A percentile compares a stretch with the other conserved stretches of the same genome.
Evolutionary conservation across 495 filamentous ascomycete species (phyloP).

Genomic region (Tuber calosporum): DNA sequence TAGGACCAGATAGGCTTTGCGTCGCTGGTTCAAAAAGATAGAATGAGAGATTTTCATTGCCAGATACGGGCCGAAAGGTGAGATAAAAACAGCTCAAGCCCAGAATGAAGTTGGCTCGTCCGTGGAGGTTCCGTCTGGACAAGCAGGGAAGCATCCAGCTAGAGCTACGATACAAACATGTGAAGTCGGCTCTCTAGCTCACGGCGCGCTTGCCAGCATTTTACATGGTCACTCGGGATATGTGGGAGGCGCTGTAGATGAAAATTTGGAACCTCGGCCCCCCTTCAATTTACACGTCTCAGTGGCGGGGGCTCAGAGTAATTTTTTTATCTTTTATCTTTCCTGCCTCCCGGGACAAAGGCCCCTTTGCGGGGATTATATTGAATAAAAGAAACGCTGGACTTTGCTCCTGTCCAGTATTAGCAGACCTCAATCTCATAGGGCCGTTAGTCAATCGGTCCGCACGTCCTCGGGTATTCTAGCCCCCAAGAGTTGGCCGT

Average conservation of each 20-base stretch:
- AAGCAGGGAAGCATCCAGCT: background rate
- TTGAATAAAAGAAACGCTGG: background rate
- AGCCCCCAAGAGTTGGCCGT: background rate
- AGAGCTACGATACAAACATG: background rate
- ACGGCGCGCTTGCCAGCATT: background rate
- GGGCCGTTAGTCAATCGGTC: background rate
- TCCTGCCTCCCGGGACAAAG: background rate
- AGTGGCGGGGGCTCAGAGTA: background rate
- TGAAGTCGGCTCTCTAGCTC: background rate
- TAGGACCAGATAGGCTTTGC: background rate
- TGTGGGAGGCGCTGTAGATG: background rate
- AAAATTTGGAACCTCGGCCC: background rate
- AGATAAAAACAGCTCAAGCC: background rate
- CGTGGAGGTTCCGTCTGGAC: background rate
- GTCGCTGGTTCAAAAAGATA: background rate
- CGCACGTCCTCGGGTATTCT: background rate
- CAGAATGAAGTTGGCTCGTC: background rate
- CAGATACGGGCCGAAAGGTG: background rate
- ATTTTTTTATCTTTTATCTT: background rate
- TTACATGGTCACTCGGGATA: background rate
- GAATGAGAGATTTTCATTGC: background rate
- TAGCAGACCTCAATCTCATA: background rate
- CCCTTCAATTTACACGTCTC: background rate
- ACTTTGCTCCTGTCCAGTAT: background rate
- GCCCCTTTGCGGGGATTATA: background rate